Percentiles rank a stretch among this genome's conserved stretches.
phyloP scores from a whole-genome alignment of 768 basidiomycete genomes.

The Russula compacta region DNA sequence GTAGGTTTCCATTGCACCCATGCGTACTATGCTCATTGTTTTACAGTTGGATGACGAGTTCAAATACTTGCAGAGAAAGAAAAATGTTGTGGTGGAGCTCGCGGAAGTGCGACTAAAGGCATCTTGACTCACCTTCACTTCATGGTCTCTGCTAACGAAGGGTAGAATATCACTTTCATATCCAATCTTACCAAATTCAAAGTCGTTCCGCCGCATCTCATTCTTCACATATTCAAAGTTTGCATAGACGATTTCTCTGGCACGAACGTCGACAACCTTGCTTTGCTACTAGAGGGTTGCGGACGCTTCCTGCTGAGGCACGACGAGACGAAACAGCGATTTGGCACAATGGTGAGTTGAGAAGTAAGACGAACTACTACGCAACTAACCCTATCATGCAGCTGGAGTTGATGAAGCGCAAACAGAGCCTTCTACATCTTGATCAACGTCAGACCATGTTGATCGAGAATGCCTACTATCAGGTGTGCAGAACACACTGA shows the following conservation, averaged over 20 bases:
- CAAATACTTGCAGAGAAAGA: constrained; percentile 89
- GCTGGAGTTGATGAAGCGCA: constrained; percentile 92
- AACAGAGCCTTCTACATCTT: constrained; percentile 88
- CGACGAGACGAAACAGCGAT: constrained; percentile 81
- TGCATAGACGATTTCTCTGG: constrained; percentile 93
- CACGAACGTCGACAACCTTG: constrained; percentile 88
- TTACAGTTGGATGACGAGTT: constrained; percentile 91
- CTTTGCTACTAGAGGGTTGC: constrained; percentile 86
- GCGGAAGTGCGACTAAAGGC: constrained; percentile 82
- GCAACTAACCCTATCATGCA: constrained; percentile 23
- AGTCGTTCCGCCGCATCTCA: constrained; percentile 83
- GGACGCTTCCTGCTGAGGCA: constrained; percentile 84
- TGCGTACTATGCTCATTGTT: neutral
- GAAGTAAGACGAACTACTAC: neutral
- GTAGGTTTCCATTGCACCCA: constrained; percentile 36
- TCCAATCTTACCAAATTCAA: constrained; percentile 94
- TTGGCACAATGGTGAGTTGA: constrained; percentile 69
- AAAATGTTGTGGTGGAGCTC: constrained; percentile 85
- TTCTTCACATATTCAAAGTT: constrained; percentile 94
- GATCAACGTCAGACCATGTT: constrained; percentile 84
- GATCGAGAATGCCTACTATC: constrained; percentile 97
- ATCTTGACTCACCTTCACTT: constrained; percentile 7
- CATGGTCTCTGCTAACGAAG: neutral
- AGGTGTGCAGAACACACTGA: constrained; percentile 39
- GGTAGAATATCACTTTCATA: constrained; percentile 77